A percentile compares a stretch with the other conserved stretches of the same genome.
Evolutionary conservation across 1,284 basidiomycete genomes (phyloP).

Genomic region (Ustilago nuda): DNA sequence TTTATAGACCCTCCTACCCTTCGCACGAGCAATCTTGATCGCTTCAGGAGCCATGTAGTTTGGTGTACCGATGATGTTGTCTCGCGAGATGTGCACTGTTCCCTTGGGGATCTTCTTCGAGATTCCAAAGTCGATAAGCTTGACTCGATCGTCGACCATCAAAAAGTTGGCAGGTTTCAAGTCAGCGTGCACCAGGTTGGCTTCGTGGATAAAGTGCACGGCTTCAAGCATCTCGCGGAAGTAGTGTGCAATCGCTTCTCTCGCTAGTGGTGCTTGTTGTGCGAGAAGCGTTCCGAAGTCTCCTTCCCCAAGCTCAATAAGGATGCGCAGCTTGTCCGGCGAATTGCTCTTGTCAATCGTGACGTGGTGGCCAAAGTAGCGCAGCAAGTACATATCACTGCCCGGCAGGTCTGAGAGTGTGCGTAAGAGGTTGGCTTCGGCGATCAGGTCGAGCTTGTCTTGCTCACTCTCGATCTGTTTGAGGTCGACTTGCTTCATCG

Average conservation of each 20-base stretch:
- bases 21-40: constrained; percentile 63
- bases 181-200: constrained; percentile 67
- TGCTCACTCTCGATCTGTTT: constrained; percentile 64
- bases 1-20: constrained; percentile 69
- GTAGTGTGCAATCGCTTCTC: constrained; percentile 57
- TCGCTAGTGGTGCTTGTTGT: constrained; percentile 50
- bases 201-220: constrained; percentile 68
- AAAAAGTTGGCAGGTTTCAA: constrained; percentile 75
- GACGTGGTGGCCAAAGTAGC: constrained; percentile 67
- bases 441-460: constrained; percentile 63
- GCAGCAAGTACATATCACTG: constrained; percentile 62
- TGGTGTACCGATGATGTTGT: constrained; percentile 67
- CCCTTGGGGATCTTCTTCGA: constrained; percentile 79
- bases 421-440: constrained; percentile 64
- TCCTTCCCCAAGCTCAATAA: constrained; percentile 66
- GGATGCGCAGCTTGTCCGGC: constrained; percentile 62
- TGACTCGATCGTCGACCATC: constrained; percentile 84
- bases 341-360: constrained; percentile 41
- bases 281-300: constrained; percentile 63
- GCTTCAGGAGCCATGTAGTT: constrained; percentile 70
- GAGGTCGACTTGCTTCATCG: constrained; percentile 67
- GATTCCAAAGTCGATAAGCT: constrained; percentile 97
- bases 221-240: constrained; percentile 68
- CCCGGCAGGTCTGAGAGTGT: constrained; percentile 57
- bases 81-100: constrained; percentile 68